These are phyloP conservation scores for Lachnellula suecica DNA, from an alignment of 2,329 filamentous ascomycete genomes.

Conservation along the genomic window DNA sequence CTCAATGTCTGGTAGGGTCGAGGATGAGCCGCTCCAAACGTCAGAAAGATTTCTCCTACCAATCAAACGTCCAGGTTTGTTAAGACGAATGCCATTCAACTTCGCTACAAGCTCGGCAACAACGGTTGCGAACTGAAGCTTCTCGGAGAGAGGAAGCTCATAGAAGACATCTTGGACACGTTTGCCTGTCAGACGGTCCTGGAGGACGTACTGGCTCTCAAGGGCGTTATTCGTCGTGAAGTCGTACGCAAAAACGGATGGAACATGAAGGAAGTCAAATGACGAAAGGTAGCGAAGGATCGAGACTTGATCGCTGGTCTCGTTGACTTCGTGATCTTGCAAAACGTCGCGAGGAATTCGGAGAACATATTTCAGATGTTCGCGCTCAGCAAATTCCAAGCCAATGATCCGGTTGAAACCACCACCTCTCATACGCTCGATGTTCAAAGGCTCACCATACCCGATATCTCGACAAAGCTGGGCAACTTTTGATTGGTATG, in stretches of 20 bases:
- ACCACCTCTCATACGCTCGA: conserved; percentile 20
- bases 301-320: conserved; percentile 18
- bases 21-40: neutral
- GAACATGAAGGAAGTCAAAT: conserved; percentile 1
- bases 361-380: conserved; percentile 12
- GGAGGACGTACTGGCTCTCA: conserved; percentile 12
- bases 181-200: conserved; percentile 13
- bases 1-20: neutral
- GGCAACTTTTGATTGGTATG: conserved; percentile 13
- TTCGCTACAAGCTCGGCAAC: conserved; percentile 14
- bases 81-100: conserved; percentile 5
- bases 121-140: conserved; percentile 10
- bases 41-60: neutral
- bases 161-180: conserved; percentile 5
- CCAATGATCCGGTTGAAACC: conserved; percentile 19
- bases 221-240: conserved; percentile 18
- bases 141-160: conserved; percentile 11
- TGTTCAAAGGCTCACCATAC: conserved; percentile 6
- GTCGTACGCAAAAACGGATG: conserved; percentile 15
- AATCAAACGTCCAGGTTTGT: conserved; percentile 7
- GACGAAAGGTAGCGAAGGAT: conserved; percentile 8
- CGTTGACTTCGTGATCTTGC: neutral
- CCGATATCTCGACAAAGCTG: conserved; percentile 20
- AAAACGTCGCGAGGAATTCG: conserved; percentile 10
- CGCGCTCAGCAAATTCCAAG: conserved; percentile 4